Base-by-base conservation (phyloP, 2,329 filamentous ascomycete species). In the Clonostachys rosea region DNA sequence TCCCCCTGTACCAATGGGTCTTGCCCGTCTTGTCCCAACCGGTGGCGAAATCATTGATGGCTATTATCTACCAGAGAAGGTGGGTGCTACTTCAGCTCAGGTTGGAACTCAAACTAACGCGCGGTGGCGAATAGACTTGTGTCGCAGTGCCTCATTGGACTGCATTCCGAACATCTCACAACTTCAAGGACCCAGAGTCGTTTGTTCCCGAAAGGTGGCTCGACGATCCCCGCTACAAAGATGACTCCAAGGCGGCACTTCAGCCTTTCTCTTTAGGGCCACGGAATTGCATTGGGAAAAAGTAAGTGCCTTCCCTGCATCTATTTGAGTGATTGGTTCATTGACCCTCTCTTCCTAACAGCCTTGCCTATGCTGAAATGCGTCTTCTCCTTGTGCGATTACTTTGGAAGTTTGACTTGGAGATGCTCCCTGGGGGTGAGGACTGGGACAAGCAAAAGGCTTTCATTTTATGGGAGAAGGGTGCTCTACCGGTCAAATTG, bases 191-290 rank as follows among this genome's bases (percentile, higher is more conserved):
- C 2, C 61, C 68, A 1, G 50, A 59, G 7, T 50, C 56, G 3
- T 73, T 70, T 47, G 49, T 59, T 12, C 70, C 70, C 0, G 67
- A 71, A 47, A 55, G 69, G 5, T 72, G 66, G 56, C 47, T 64
- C 24, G 56, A 54, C 10, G 53, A 58, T 13, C 43, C 45, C 1
- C 47, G 42, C 17, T 61, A 53, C 30, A 52, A 42, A 2, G 48
- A 48, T 16, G 62, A 66, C 44, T 47, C 52, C 12, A 52, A 47
- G 9, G 54, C 56, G 5, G 52, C 50, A 0, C 43, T 63, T 1
- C 57, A 62, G 44, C 62, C 62, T 5, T 67, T 67, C 37, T 44
- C 40, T 1, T 5, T 48, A 12, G 53, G 56, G 3, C 49, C 53
- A 8, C 44, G 55, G 5, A 48, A 50, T 30, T 59, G 54, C 36